Percentiles rank a stretch among this genome's conserved stretches.
phyloP scores from a whole-genome alignment of 331 rosid species.

The Dryas integrifolia region DNA sequence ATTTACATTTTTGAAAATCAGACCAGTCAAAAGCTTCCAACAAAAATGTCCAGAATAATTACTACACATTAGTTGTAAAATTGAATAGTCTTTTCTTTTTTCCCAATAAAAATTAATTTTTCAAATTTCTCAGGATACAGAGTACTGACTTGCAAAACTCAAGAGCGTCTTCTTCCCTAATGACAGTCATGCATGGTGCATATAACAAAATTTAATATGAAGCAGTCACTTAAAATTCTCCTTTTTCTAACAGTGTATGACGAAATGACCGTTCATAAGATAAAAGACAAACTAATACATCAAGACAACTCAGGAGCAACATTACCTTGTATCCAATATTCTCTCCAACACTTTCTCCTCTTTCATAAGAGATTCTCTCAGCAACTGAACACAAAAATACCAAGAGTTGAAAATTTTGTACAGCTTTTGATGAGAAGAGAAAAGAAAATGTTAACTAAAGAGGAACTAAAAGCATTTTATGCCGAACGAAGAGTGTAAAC shows the following conservation, averaged over 20 bases:
- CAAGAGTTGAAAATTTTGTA: constrained; percentile 16
- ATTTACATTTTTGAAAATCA: background rate
- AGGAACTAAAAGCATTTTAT: constrained; percentile 1
- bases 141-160: background rate
- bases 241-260: background rate
- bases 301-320: constrained; percentile 19
- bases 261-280: constrained; percentile 12
- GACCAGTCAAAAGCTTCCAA: background rate
- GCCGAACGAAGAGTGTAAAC: constrained; percentile 37
- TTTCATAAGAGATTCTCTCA: constrained; percentile 84
- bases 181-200: background rate
- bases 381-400: constrained; percentile 56
- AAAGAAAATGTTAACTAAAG: background rate
- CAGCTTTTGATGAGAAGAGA: constrained; percentile 14
- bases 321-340: constrained; percentile 93
- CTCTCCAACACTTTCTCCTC: constrained; percentile 71
- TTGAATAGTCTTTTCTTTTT: background rate
- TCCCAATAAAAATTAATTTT: background rate
- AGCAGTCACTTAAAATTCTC: no score
- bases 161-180: background rate
- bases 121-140: background rate
- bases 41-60: background rate
- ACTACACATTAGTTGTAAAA: background rate
- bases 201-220: background rate
- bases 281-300: constrained; percentile 5